phyloP scores from a whole-genome alignment of 306 rosid genomes.

The Vigna trinervia region DNA sequence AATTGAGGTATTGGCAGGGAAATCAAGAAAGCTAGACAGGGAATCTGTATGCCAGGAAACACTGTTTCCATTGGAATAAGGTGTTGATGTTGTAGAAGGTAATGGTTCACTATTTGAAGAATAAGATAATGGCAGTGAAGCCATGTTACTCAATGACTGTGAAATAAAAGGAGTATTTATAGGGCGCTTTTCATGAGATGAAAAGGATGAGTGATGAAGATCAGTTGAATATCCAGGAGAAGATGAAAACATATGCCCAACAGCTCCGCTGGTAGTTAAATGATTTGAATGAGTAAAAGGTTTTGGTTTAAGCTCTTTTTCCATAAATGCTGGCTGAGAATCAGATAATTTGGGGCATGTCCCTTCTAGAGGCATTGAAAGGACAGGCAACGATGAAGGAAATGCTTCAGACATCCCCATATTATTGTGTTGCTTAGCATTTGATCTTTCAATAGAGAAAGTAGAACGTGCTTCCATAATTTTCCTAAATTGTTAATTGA shows the following conservation, averaged over 20 bases:
- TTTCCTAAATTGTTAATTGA: slow-evolving; percentile 54
- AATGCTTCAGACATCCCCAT: slow-evolving; percentile 71
- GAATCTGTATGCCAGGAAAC: slow-evolving; percentile 82
- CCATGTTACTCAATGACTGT: slow-evolving; percentile 56
- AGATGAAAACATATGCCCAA: slow-evolving; percentile 88
- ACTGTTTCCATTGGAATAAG: slow-evolving; percentile 63
- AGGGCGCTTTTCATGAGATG: slow-evolving; percentile 65
- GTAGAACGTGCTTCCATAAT: slow-evolving; percentile 85
- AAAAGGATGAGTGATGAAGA: slow-evolving; percentile 82
- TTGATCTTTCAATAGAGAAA: slow-evolving; percentile 66
- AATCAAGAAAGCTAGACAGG: slow-evolving; percentile 73
- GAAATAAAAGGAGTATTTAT: slow-evolving; percentile 65
- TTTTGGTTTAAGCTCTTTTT: slow-evolving; percentile 62
- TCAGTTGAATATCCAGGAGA: slow-evolving; percentile 83
- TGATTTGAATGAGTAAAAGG: slow-evolving; percentile 63
- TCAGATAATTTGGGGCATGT: slow-evolving; percentile 71
- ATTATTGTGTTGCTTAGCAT: slow-evolving; percentile 64
- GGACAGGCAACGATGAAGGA: slow-evolving; percentile 68
- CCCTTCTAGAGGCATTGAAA: slow-evolving; percentile 67
- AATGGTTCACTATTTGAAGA: slow-evolving; percentile 62
- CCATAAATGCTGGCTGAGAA: slow-evolving; percentile 66
- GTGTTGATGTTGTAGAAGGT: slow-evolving; percentile 60
- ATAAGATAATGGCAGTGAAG: slow-evolving; percentile 61
- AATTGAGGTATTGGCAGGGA: slow-evolving; percentile 65
- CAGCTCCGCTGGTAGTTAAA: slow-evolving; percentile 68